These are phyloP conservation scores for Citrullus amarus DNA, from an alignment of 306 rosid species.

Conservation along the genomic window DNA sequence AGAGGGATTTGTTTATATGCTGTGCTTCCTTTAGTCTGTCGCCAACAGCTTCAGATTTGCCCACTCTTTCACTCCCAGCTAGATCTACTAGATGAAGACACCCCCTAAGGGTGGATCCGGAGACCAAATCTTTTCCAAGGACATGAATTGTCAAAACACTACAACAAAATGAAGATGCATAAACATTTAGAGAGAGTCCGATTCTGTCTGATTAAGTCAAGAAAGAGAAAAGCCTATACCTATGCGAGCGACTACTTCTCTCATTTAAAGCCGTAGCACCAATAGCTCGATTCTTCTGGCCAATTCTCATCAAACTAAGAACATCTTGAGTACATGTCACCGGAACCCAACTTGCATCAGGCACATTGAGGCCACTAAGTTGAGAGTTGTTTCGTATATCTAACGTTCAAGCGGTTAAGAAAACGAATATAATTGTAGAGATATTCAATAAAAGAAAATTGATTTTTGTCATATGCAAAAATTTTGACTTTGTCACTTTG, in stretches of 20 bases:
- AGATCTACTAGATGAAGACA: slow-evolving; percentile 96
- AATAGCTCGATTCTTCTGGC: slow-evolving; percentile 82
- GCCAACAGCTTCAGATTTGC: slow-evolving; percentile 91
- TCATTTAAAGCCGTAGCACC: slow-evolving; percentile 96
- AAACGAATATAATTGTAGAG: neutral
- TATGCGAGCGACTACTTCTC: slow-evolving; percentile 93
- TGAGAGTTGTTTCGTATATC: slow-evolving; percentile 95
- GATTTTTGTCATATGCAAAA: neutral
- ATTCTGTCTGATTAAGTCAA: neutral
- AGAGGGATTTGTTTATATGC: slow-evolving; percentile 84
- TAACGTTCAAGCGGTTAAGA: slow-evolving; percentile 64
- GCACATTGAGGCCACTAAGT: slow-evolving; percentile 88
- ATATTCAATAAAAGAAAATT: neutral
- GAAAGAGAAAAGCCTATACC: slow-evolving; percentile 25
- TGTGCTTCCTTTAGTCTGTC: slow-evolving; percentile 97
- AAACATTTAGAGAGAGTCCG: slow-evolving; percentile 1
- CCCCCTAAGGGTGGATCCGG: slow-evolving; percentile 67
- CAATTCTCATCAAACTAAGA: slow-evolving; percentile 75
- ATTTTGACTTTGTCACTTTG: neutral
- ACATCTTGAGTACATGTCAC: slow-evolving; percentile 86
- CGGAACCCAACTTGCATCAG: slow-evolving; percentile 81
- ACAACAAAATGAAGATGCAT: slow-evolving; percentile 17
- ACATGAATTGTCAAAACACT: slow-evolving; percentile 89
- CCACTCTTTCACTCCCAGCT: slow-evolving; percentile 98
- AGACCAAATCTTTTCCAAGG: slow-evolving; percentile 61